A percentile compares a stretch with the other conserved stretches of the same genome.
Conservation (phyloP, 2,329 filamentous ascomycete species). For the Ustilaginoidea virens region DNA sequence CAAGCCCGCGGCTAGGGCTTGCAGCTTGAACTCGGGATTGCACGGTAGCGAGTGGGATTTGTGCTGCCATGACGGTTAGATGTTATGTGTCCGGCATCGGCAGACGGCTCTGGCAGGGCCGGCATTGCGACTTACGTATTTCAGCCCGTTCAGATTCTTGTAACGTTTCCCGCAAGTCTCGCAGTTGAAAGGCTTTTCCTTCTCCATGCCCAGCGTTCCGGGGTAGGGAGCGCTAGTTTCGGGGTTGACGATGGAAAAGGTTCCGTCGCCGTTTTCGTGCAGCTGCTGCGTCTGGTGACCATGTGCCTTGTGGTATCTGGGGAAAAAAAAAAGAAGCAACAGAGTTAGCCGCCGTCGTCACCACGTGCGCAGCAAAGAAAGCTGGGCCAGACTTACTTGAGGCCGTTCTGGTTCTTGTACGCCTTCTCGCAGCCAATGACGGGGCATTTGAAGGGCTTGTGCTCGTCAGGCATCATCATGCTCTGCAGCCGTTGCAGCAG, state of each 20-base stretch:
- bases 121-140: constrained; percentile 54
- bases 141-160: constrained; percentile 96
- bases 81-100: too few relatives aligned
- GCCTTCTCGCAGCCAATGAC: constrained; percentile 98
- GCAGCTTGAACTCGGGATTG: constrained; percentile 58
- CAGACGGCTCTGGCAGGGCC: too few relatives aligned
- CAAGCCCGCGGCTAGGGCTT: constrained; percentile 28
- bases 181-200: constrained; percentile 97
- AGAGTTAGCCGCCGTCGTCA: background rate
- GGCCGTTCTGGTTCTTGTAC: constrained; percentile 97
- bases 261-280: constrained; percentile 91
- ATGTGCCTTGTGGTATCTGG: constrained; percentile 58
- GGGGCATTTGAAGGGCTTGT: constrained; percentile 94
- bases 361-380: background rate
- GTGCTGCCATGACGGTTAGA: constrained; percentile 33
- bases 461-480: constrained; percentile 68
- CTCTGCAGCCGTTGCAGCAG: constrained; percentile 41
- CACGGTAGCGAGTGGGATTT: constrained; percentile 77
- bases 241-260: constrained; percentile 95
- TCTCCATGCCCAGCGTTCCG: constrained; percentile 97
- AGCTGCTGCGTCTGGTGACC: constrained; percentile 94
- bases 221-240: constrained; percentile 90
- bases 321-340: background rate
- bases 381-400: constrained; percentile 54
- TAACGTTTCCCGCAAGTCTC: constrained; percentile 96